Base-by-base conservation (phyloP, 2,329 filamentous ascomycete species). In the Penicillium sp. region DNA sequence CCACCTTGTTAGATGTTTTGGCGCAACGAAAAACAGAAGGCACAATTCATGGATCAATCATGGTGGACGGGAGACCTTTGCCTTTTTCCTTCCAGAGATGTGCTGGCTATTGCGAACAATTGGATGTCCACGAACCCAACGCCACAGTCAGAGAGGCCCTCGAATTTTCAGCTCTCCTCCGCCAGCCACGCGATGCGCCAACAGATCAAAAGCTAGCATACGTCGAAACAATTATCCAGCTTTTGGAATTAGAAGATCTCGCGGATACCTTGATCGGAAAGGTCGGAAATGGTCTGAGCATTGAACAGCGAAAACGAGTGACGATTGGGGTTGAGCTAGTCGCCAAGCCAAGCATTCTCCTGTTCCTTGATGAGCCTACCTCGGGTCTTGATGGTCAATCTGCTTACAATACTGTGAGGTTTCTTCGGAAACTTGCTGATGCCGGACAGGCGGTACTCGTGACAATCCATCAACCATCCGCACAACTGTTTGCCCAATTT, bases 281-380 rank as follows among this genome's bases (percentile, higher is more conserved):
- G n/a, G 60, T 69, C 2, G 71, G 70, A 3, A 65, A 51, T 72
- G 77, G 57, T 76, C 76, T 64, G 66, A 87, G 44, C 2, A 83
- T 88, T 2, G 85, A 88, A 68, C 82, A 88, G 64, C 78, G 83
- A 51, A 89, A 89, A 68, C 78, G 86, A 51, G 74, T 88, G 2
- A 89, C 86, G 0, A 89, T 89, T 51, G 86, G 85, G 50, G 86
- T 89, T 3, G 86, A 89, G 63, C 76, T 89, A 1, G 85, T 85
- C 6, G 85, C 86, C 0, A 84, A 87, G 62, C 86, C 86, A 0
- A 82, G 80, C n/a, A 77, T 88, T 0, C 73, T 88, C 0, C 78
- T 89, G 29, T 89, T 89, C 74, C 70, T 89, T 12, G 86, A 89
- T 61, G 86, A 89, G 63, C 86, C 86, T 1, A 88, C 86, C 0